Conservation (phyloP, 441 rosid species). For the Gossypium schwendimanii region DNA sequence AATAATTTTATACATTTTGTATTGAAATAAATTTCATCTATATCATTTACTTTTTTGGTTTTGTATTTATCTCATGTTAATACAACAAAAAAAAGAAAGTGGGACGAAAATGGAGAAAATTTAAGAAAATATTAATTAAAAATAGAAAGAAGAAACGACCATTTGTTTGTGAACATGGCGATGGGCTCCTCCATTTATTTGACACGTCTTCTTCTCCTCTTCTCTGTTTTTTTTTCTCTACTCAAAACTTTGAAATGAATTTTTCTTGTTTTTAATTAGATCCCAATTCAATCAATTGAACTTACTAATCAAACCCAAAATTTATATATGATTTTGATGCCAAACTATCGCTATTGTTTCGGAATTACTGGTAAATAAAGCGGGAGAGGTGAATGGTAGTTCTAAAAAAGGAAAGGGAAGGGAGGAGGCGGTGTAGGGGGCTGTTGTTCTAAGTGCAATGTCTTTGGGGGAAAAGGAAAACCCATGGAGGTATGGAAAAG, state of each 20-base stretch:
- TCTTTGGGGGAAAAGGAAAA: conserved; percentile 51
- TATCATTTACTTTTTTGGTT: too few relatives aligned
- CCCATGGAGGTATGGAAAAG: conserved; percentile 74
- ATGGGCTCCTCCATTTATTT: not conserved
- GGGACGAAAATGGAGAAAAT: not conserved
- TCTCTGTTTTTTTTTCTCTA: not conserved
- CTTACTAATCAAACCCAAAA: not conserved
- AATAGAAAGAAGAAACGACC: not conserved
- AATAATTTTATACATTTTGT: too few relatives aligned
- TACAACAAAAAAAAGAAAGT: not conserved
- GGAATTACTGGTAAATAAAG: conserved; percentile 19
- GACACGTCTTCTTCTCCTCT: not conserved
- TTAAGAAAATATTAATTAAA: not conserved
- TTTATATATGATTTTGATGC: not conserved
- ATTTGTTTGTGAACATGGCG: not conserved
- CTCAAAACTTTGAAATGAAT: not conserved
- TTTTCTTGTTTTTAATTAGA: not conserved
- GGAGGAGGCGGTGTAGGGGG: conserved; percentile 14
- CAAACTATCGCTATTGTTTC: not conserved
- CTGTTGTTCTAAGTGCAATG: conserved; percentile 42
- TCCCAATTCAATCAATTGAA: not conserved
- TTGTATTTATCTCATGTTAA: too few relatives aligned
- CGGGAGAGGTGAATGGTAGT: conserved; percentile 22
- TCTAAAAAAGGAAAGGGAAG: not conserved
- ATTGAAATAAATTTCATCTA: too few relatives aligned